Base-by-base conservation (phyloP, 1,139 yeast species). In the Diutina rugosa region DNA sequence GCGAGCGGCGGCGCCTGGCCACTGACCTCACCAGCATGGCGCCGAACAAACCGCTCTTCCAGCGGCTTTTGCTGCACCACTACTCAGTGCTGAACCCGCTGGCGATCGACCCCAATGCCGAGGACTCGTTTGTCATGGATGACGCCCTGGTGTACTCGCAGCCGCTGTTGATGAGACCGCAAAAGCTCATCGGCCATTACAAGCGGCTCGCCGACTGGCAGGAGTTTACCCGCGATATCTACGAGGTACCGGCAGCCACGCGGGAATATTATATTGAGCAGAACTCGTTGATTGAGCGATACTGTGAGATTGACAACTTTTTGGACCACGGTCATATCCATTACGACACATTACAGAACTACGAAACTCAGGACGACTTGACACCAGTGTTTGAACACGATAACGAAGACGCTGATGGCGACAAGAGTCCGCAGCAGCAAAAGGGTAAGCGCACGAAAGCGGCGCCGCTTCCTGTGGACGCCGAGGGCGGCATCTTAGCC, bases 251-350 rank as follows among this genome's bases (percentile, higher is more conserved):
- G 6, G 63, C 73, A 16, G 67, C 62, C 46, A 65, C 64, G 46
- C 65, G 68, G 48, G 57, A 64, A 7, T 81, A 70, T 63, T 82
- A 81, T 64, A 62, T 67, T 49, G 65, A 70, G 5, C 91, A 86
- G 67, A 86, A 87, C 64, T 79, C 74, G 44, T 67, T 84, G 58
- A 81, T 86, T 58, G 79, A 77, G 38, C 73, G 80, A 56, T 85
- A 80, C 61, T 67, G 69, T 55, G 86, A 81, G 59, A 81, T 87
- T 41, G 95, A 87, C 65, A 72, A 76, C 57, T 72, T 86, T 57
- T 72, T 87, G 56, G 95, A 86, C 65, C 81, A 90, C 3, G 91
- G 90, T 0, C 77, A 69, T 55, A 68, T 87, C 58, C 89, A 85
- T 61, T 74, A 78, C 58, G 77, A 80, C 54, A 82, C 87, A 81